Base-by-base conservation (phyloP, 2,329 filamentous ascomycete species). In the Teratosphaeria viscida region DNA sequence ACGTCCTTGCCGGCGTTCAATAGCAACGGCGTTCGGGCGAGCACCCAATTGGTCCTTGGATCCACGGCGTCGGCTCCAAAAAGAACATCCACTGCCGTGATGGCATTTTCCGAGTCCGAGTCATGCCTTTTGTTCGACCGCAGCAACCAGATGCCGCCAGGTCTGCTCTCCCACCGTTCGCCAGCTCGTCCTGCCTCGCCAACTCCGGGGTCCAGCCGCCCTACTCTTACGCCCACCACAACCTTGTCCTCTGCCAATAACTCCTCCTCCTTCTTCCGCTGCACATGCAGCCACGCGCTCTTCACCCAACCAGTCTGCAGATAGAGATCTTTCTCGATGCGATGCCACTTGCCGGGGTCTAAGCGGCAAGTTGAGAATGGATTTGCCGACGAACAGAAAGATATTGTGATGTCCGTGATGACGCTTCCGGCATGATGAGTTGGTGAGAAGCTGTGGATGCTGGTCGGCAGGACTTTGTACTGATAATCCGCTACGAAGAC, bases 61-160 rank as follows among this genome's bases (percentile, higher is more conserved):
- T 99, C 94, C 35, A 92, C 89, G 10, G 92, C 92, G 71, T 96
- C 92, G 23, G 92, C 85, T 23, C 92, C 92, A 69, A 95, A 96
- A 6, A 96, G 79, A 5, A 96, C 84, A 70, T 96, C 92, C 5
- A 96, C 79, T 3, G 86, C 87, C 0, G 90, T 95, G 56, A 96
- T 81, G 16, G 86, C 87, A 47, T 82, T 81, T 60, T 85, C 84
- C 3, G 86, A 88, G 70, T 95, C 90, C 71, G 85, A 88, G 54
- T 87, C 85, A 68, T 89, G 84, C 63, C 83, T 82, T 70, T 86
- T 88, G 34, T 82, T 79, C 16, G 87, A 87, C 60, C 89, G 81
- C 74, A 89, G 85, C 63, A 96, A 79, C 91, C 92, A 96, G 39
- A 96, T 77, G 2, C 90, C 91, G 1, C 82, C 85, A 0, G 87